These are phyloP conservation scores for Selaginella moellendorffii DNA, from an alignment of 75 land plant genomes.

Conservation along the genomic window DNA sequence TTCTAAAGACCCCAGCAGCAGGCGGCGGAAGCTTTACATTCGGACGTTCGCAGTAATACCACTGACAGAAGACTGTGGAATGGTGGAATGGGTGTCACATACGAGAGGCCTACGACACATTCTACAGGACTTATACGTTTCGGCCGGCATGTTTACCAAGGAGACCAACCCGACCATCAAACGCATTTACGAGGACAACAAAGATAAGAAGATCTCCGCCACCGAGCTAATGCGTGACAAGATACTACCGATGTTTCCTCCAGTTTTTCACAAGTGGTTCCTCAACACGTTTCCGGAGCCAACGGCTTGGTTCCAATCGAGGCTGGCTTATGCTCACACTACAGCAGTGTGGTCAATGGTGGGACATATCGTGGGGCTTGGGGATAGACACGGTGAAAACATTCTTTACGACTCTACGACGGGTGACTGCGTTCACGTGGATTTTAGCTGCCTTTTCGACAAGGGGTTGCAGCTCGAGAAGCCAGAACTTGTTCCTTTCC, in stretches of 20 bases:
- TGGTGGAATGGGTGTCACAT: constrained; percentile 99
- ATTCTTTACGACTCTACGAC: constrained; percentile 97
- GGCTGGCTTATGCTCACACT: constrained; percentile 93
- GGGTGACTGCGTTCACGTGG: constrained; percentile 98
- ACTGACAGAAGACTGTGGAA: constrained; percentile 95
- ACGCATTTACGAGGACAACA: constrained; percentile 66
- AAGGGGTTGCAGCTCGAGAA: constrained; percentile 85
- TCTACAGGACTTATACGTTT: constrained; percentile 75
- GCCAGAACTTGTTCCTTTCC: constrained; percentile 95
- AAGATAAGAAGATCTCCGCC: constrained; percentile 44
- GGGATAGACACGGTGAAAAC: constrained; percentile 97
- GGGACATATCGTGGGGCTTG: constrained; percentile 97
- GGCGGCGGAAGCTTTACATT: constrained; percentile 86
- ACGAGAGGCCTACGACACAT: constrained; percentile 99
- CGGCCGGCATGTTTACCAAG: constrained; percentile 77
- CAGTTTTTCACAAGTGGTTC: constrained; percentile 95
- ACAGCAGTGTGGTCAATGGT: constrained; percentile 99
- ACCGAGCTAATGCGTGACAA: constrained; percentile 65
- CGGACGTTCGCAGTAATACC: constrained; percentile 98
- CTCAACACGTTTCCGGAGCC: constrained; percentile 90
- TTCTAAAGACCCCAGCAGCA: constrained; percentile 92
- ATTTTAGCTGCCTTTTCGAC: constrained; percentile 98
- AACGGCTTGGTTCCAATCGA: constrained; percentile 93
- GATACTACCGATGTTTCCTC: constrained; percentile 93
- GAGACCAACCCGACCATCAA: constrained; percentile 81